Evolutionary conservation across 139 green algal genomes (phyloP), one percentile per base, ranked within the genome.

Genomic region (Chlorella sorokiniana): DNA sequence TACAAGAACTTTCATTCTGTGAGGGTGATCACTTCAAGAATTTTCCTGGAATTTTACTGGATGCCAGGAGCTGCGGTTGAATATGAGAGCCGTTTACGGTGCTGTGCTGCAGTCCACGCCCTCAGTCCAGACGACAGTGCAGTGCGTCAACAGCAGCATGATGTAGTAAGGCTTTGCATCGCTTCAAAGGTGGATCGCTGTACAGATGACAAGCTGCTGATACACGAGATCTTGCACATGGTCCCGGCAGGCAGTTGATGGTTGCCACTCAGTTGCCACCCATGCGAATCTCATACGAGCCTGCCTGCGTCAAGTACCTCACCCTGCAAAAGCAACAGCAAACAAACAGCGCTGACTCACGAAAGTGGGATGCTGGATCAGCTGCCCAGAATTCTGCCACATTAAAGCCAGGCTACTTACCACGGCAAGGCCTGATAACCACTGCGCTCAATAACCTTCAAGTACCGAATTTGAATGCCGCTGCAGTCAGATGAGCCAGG

Each of bases 381-480:
- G 33, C 63, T 14, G 1, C 33, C 7, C 29, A 6, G 20, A 61
- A 61, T 3, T 3, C 20, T 4, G 20, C 10, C 3, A 10, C 25
- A 61, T 4, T 22, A 20, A 10, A 1, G 61, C 61, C n/a, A 9
- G 6, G 8, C 35, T 37, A 56, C 73, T n/a, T 38, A 69, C 92
- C 92, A 95, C 9, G 96, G 96, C 83, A 99, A 86, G 27, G 96
- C 96, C 87, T 98, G 94, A 83, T 99, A 99, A 16, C 85, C 96
- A 62, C 91, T 98, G 82, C 96, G 95, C 89, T 98, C 96, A 70
- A 98, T 96, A 10, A 99, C 97, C 86, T 98, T 98, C 1, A 99
- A 85, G 85, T 99, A 99, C 1, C 96, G 87, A 38, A 99, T 95
- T 93, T 99, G 96, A 45, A 99, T 96, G 75, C 97, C 97, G 31